Conservation (phyloP, 345 rosid species). For the Pugionium dolabratum region DNA sequence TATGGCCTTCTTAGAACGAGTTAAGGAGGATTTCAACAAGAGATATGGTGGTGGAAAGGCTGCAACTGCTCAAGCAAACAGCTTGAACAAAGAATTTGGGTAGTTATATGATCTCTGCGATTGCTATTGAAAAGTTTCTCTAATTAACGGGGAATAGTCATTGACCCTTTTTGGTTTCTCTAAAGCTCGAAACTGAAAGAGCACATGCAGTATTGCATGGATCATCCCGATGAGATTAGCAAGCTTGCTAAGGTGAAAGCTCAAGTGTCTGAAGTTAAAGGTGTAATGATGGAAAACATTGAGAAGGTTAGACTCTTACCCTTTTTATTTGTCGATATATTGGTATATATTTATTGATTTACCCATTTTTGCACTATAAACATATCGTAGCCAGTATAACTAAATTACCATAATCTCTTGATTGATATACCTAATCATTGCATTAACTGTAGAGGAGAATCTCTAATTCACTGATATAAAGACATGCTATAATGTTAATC, state of each 20-base stretch:
- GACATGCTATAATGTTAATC: neutral
- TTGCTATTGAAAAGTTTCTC: neutral
- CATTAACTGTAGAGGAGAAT: neutral
- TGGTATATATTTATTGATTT: too few species aligned
- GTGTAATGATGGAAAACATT: conserved; percentile 98
- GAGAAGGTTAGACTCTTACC: conserved; percentile 67
- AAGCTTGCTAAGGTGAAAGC: conserved; percentile 97
- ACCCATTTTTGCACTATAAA: too few species aligned
- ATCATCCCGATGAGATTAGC: conserved; percentile 98
- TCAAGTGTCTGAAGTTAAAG: conserved; percentile 97
- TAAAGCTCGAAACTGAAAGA: conserved; percentile 84
- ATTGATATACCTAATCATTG: neutral
- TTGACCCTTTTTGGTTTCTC: conserved; percentile 22
- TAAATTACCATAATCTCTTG: neutral
- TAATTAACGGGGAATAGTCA: neutral
- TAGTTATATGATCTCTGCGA: conserved; percentile 22
- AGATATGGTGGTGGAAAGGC: conserved; percentile 94
- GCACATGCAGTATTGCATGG: conserved; percentile 91
- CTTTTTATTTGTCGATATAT: neutral
- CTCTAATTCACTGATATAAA: neutral
- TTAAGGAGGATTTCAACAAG: conserved; percentile 85
- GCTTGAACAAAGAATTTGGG: conserved; percentile 87
- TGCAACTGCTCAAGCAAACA: conserved; percentile 66
- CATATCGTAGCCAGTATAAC: neutral
- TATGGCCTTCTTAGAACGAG: conserved; percentile 84